Evolutionary conservation across 176 grass and related monocot genomes (phyloP).

Genomic region (Neostapfia colusana): DNA sequence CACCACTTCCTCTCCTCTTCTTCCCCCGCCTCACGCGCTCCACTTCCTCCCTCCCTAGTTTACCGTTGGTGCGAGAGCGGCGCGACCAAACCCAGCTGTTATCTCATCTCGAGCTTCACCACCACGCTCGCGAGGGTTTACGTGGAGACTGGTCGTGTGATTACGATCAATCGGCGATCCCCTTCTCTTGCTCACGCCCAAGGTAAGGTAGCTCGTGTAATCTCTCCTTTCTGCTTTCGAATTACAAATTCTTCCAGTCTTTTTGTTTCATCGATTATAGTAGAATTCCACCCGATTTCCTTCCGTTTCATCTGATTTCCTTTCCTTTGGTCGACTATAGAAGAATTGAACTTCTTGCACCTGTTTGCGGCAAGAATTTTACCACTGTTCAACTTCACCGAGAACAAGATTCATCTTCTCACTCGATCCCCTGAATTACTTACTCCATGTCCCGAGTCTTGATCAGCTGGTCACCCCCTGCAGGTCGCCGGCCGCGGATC

Average conservation of each 20-base stretch:
- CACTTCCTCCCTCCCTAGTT: not conserved
- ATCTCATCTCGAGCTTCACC: not conserved
- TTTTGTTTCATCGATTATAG: no score
- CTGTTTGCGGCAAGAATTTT: not conserved
- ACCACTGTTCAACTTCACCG: not conserved
- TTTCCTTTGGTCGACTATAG: not conserved
- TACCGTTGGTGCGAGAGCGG: constrained; percentile 22
- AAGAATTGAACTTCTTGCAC: not conserved
- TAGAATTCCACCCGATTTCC: not conserved
- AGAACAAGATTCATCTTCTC: not conserved
- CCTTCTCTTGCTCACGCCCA: not conserved
- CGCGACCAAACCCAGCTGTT: constrained; percentile 15
- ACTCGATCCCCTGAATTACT: not conserved
- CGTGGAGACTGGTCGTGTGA: not conserved
- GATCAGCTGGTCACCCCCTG: not conserved
- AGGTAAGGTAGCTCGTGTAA: not conserved
- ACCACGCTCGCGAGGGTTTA: not conserved
- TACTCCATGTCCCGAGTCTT: not conserved
- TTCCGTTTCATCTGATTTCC: not conserved
- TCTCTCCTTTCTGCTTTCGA: not conserved
- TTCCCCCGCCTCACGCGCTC: not conserved
- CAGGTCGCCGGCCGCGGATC: not conserved
- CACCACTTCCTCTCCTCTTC: not conserved
- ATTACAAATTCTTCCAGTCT: not conserved
- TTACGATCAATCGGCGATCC: not conserved